Evolutionary conservation across 169 alveolate species (phyloP).

Genomic region (Besnoitia besnoiti): DNA sequence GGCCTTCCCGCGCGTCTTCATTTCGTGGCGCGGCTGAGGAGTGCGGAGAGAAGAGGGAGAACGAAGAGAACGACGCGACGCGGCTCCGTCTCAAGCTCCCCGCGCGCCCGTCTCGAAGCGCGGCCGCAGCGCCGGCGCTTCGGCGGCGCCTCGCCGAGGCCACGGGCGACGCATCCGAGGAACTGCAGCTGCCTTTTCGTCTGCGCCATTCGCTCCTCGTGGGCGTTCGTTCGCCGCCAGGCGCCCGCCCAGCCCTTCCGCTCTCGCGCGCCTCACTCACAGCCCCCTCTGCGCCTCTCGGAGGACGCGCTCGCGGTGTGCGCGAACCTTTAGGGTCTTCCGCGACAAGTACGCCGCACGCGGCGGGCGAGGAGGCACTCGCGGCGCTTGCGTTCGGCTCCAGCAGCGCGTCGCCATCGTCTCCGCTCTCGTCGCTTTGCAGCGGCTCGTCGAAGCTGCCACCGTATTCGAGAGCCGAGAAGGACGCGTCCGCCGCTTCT

Average conservation of each 20-base stretch:
- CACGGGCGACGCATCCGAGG: conserved; percentile 11
- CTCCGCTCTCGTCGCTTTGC: neutral
- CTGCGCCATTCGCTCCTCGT: neutral
- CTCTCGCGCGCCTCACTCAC: neutral
- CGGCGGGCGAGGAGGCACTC: neutral
- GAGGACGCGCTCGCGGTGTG: neutral
- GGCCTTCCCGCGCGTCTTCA: neutral
- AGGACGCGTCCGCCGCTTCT: neutral
- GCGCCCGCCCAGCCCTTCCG: neutral
- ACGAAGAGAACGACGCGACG: neutral
- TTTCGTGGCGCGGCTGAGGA: no score
- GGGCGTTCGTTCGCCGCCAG: neutral
- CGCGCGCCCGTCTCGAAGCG: neutral
- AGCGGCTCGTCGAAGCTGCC: conserved; percentile 21
- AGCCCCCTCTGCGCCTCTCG: neutral
- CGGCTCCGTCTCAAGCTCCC: neutral
- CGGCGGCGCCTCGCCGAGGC: conserved; percentile 16
- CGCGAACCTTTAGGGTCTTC: neutral
- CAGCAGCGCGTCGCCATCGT: neutral
- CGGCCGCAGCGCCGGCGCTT: neutral
- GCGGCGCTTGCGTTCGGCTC: neutral
- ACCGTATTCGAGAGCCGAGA: neutral
- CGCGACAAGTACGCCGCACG: no score
- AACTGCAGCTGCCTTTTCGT: neutral
- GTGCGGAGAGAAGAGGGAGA: neutral